Evolutionary conservation across 2,329 filamentous ascomycete genomes (phyloP).

Genomic region (Dothidotthia symphoricarpi): DNA sequence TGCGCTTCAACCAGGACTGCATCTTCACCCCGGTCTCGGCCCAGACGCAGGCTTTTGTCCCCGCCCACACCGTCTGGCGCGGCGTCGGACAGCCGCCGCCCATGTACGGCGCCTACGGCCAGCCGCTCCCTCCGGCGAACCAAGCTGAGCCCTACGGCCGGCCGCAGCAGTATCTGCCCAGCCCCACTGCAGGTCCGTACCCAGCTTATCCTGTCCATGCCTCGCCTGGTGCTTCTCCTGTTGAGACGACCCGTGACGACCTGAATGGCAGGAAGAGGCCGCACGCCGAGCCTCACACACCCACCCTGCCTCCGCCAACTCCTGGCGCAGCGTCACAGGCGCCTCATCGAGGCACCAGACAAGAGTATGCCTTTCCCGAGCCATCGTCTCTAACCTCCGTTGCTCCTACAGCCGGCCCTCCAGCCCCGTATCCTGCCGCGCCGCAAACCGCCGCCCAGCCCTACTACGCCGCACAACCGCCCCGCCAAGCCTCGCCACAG

Average conservation of each 20-base stretch:
- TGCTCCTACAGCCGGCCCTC: slow-evolving; percentile 47
- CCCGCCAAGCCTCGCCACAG: slow-evolving; percentile 44
- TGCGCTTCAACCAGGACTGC: slow-evolving; percentile 72
- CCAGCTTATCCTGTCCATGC: slow-evolving; percentile 36
- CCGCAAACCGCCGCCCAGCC: slow-evolving; percentile 39
- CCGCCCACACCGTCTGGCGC: slow-evolving; percentile 64
- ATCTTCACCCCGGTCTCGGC: slow-evolving; percentile 75
- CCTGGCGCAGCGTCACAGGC: slow-evolving; percentile 45
- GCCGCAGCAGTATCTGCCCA: slow-evolving; percentile 47
- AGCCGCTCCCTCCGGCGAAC: slow-evolving; percentile 46
- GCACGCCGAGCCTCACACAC: slow-evolving; percentile 51
- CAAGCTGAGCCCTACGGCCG: slow-evolving; percentile 39
- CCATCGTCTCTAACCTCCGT: slow-evolving; percentile 45
- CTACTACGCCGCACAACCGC: slow-evolving; percentile 43
- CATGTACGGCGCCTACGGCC: slow-evolving; percentile 54
- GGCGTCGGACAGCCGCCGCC: slow-evolving; percentile 46
- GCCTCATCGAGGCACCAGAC: slow-evolving; percentile 35
- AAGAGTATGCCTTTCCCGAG: slow-evolving; percentile 46
- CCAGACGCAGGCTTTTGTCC: slow-evolving; percentile 72
- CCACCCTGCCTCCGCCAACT: slow-evolving; percentile 51
- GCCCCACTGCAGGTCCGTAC: slow-evolving; percentile 47
- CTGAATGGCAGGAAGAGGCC: slow-evolving; percentile 48
- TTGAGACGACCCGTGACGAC: slow-evolving; percentile 41
- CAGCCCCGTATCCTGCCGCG: slow-evolving; percentile 41
- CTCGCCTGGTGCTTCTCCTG: slow-evolving; percentile 36